Conservation (phyloP, 2,329 filamentous ascomycete species). For the Fusarium sambucinum region DNA sequence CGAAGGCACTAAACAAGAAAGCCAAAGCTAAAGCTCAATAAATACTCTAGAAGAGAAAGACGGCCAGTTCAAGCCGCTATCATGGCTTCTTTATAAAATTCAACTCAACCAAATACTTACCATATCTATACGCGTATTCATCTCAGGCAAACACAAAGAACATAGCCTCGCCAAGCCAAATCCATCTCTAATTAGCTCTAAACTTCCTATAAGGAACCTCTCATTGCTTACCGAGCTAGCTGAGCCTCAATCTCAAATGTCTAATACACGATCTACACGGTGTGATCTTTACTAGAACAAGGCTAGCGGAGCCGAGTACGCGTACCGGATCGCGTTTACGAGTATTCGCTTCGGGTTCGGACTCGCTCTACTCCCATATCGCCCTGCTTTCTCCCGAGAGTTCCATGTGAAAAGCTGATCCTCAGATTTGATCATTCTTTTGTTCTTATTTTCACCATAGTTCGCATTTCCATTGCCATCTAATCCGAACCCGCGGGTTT, state of each 20-base stretch:
- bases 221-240: not conserved
- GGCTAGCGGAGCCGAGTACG: constrained; percentile 43
- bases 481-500: constrained; percentile 42
- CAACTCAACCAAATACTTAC: not conserved
- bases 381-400: constrained; percentile 10
- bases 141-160: not conserved
- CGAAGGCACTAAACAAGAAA: not conserved
- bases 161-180: not conserved
- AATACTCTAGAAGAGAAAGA: not conserved
- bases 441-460: constrained; percentile 8
- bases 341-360: constrained; percentile 41
- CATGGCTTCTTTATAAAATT: not conserved
- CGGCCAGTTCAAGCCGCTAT: not conserved
- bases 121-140: not conserved
- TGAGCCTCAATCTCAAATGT: constrained; percentile 18
- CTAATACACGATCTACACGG: not conserved
- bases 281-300: not conserved
- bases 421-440: constrained; percentile 6
- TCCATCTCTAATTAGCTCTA: not conserved
- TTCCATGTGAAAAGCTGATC: constrained; percentile 20
- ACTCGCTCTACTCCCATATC: not conserved
- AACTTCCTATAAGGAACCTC: not conserved
- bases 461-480: constrained; percentile 5
- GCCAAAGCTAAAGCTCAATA: not conserved
- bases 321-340: constrained; percentile 35